Percentiles rank a stretch among this genome's conserved stretches.
Conservation (phyloP, 108 stramenopile genomes). For the Skeletonema menzelii region DNA sequence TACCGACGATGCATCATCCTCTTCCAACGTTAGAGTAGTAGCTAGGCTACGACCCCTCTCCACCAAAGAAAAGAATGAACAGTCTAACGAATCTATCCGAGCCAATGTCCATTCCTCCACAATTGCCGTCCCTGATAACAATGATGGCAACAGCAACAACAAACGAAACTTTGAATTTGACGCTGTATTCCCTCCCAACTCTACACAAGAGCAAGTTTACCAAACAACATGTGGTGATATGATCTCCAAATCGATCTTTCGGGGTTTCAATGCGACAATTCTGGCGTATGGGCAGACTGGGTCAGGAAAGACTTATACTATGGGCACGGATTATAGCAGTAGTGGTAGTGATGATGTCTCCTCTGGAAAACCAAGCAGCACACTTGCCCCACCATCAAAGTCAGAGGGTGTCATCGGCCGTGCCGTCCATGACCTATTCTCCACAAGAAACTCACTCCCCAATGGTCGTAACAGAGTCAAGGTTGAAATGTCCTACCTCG, state of each 20-base stretch:
- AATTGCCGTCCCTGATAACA: neutral
- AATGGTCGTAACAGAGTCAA: conserved; percentile 32
- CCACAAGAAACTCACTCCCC: conserved; percentile 6
- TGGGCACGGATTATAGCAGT: conserved; percentile 26
- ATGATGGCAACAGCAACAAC: neutral
- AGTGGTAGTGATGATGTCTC: neutral
- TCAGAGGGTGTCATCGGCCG: conserved; percentile 62
- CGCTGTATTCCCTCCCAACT: conserved; percentile 77
- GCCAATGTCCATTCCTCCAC: conserved; percentile 5
- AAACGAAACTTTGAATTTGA: conserved; percentile 85
- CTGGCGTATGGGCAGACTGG: conserved; percentile 99
- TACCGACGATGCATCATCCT: neutral
- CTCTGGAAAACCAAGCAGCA: neutral
- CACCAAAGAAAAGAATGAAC: conserved; percentile 87
- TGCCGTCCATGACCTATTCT: conserved; percentile 59
- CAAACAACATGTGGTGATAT: conserved; percentile 64
- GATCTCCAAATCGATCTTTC: conserved; percentile 64
- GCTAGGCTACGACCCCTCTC: conserved; percentile 93
- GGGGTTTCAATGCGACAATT: conserved; percentile 98
- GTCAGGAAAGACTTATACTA: conserved; percentile 71
- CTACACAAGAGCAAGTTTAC: conserved; percentile 86
- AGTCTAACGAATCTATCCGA: conserved; percentile 34
- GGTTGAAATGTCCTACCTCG: conserved; percentile 64
- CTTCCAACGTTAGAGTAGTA: conserved; percentile 64
- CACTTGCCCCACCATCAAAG: conserved; percentile 9